Base-by-base conservation (phyloP, 2,329 filamentous ascomycete species). In the Penicillium sp. region DNA sequence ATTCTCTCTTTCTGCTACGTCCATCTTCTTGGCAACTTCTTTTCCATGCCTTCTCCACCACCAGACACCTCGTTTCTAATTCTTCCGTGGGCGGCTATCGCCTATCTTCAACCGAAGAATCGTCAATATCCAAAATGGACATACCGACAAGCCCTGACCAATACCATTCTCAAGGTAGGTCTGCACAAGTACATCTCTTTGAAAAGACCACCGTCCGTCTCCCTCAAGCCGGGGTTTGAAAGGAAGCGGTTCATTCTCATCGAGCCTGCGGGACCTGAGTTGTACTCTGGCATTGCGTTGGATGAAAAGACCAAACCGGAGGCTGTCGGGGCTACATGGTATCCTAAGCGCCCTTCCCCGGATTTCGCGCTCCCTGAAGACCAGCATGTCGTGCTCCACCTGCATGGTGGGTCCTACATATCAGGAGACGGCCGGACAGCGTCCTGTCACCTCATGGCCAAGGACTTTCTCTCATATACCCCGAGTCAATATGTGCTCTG, bases 391-490 rank as follows among this genome's bases (percentile, higher is more conserved):
- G 51, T 66, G 3, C 58, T 69, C 22, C 67, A 69, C 37, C 45
- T 69, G 7, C 67, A 69, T 47, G 67, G 67, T 22, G 67, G 67
- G 9, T 66, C 64, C 12, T 69, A 65, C 26, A 63, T 69, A 22
- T 33, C 64, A 24, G 67, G 67, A 0, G 57, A 66, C 47, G 67
- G 67, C 26, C 65, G 67, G 10, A 64, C 59, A 7, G 55, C 38
- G 2, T 64, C 64, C 17, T 64, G 62, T 42, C n/a, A 50, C 28
- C 68, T 63, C 28, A 53, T 68, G 6, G 62, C 65, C 17, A 54
- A 63, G 30, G 62, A 53, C 12, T 37, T 69, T 15, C 60, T 69
- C 24, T 33, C 53, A 9, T 42, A 68, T 28, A 68, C 67, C 0
- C 50, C 67, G 1, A 37, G 59, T 9, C 56, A 35, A 4, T 64